Evolutionary conservation across 2,329 filamentous ascomycete genomes (phyloP), one percentile per base, ranked within the genome.

Genomic region (Botrytis elliptica): DNA sequence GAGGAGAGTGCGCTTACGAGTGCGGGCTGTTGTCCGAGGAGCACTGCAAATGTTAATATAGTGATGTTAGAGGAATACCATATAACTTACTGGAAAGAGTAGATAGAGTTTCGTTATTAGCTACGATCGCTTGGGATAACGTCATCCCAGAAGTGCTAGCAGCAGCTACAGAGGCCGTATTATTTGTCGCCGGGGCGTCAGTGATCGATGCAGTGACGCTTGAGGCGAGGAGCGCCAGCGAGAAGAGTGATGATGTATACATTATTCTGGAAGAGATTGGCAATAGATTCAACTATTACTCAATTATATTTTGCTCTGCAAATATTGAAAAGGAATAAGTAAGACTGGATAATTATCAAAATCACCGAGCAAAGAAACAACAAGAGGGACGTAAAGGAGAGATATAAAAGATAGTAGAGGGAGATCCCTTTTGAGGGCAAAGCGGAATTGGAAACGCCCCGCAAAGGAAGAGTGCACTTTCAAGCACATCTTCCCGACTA

Each of bases 221-320:
- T 18, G 63, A 38, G 63, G 63, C 63, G 7, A 72, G 40, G 25
- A 68, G 40, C 16, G 33, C 63, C 36, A 68, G 29, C 9, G 63
- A 72, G 46, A 72, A 57, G 36, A 72, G 8, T 60, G 63, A 38
- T 71, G 44, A 9, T 22, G 71, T 57, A 72, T 72, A 69, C 71
- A 72, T 72, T 42, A 66, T 72, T 68, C 59, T 68, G 52, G 38
- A 68, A 46, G 38, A 40, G 20, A 40, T 29, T 67, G 40, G 49
- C 42, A 72, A 72, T 68, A 68, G 63, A 52, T 68, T 72, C 70
- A 68, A 72, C 49, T 60, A 60, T 60, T 68, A 68, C 40, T 72
- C 29, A 33, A 49, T 7, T 52, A 22, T 72, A 60, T 42, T 68
- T 38, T 72, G 63, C 49, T n/a, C 70, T 64, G 70, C 70, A 72